Base-by-base conservation (phyloP, 1,139 yeast species). In the Kluyveromyces sp. region DNA sequence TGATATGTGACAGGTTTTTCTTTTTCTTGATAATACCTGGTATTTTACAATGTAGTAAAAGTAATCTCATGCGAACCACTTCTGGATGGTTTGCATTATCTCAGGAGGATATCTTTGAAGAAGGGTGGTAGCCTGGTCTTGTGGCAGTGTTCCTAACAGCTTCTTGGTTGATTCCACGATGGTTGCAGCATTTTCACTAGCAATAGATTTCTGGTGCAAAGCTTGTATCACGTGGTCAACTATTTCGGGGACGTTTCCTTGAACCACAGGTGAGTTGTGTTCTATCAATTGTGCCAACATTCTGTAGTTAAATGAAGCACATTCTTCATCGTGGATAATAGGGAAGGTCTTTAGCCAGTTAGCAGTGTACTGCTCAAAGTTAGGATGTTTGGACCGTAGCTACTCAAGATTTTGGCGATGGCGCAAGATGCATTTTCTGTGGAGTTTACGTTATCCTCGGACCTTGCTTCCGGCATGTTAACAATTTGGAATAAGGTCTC, bases 321-420 rank as follows among this genome's bases (percentile, higher is more conserved):
- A 95, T 56, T 86, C 94, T 39, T 81, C 86, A 65, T 92, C 97
- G 56, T 81, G 83, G 25, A 81, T 68, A 41, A 90, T 77, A 30
- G 98, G 98, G 57, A 92, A 75, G 10, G 89, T 76, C 52, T 76
- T 75, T 47, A 92, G 71, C 97, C 97, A 92, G 53, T 78, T 84
- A 34, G 73, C 75, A 45, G 87, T 70, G 25, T 85, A 76, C 29
- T 75, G 72, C 55, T 83, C 79, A 51, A 81, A 68, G 59, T 81
- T 77, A 37, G 87, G 37, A 86, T 72, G 40, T 74, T 67, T 10
- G 73, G 58, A 21, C 81, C 81, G 56, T 69, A 81, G 15, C 76
- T 65, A 52, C 76, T 81, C 50, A 83, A 72, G 21, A 90, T 79
- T 64, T 87, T 87, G 38, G 97, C 92, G 54, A 92, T 83, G 1